These are phyloP conservation scores for Royoungia palumana DNA, from an alignment of 768 basidiomycete genomes.

Conservation along the genomic window DNA sequence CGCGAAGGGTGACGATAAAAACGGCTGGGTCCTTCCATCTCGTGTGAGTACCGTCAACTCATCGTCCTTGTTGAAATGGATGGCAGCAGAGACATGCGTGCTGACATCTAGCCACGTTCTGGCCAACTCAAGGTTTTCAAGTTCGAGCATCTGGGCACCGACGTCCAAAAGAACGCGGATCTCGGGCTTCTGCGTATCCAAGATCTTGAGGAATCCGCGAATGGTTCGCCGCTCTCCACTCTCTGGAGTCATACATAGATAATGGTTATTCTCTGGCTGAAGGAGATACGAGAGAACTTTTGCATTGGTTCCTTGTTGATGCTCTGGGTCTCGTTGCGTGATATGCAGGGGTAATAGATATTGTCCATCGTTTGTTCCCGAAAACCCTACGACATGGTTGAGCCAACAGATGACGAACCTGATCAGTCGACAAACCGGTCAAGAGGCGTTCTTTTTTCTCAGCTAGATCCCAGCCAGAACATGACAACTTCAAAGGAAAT, in stretches of 20 bases:
- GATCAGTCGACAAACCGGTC: constrained; percentile 10
- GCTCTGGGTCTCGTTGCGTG: constrained; percentile 24
- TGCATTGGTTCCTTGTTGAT: constrained; percentile 45
- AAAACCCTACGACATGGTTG: constrained; percentile 27
- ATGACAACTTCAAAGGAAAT: constrained; percentile 33
- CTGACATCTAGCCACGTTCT: constrained; percentile 37
- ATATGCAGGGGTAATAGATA: constrained; percentile 39
- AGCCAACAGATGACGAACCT: background rate
- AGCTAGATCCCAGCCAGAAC: constrained; percentile 39
- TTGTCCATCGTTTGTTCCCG: constrained; percentile 39
- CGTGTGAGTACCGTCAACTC: constrained; percentile 32
- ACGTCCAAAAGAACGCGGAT: constrained; percentile 52
- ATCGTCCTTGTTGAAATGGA: constrained; percentile 34
- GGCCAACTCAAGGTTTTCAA: constrained; percentile 42
- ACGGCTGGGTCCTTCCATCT: constrained; percentile 27
- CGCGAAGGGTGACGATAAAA: constrained; percentile 32
- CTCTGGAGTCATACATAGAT: constrained; percentile 10
- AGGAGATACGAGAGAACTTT: constrained; percentile 32
- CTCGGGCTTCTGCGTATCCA: constrained; percentile 36
- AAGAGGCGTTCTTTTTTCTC: constrained; percentile 14
- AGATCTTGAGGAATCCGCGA: constrained; percentile 19
- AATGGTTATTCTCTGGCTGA: constrained; percentile 19
- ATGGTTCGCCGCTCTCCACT: constrained; percentile 18
- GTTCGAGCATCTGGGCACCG: constrained; percentile 54
- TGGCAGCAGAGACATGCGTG: constrained; percentile 21